These are phyloP conservation scores for Ustilago hordei DNA, from an alignment of 1,284 basidiomycete species.

Conservation along the genomic window DNA sequence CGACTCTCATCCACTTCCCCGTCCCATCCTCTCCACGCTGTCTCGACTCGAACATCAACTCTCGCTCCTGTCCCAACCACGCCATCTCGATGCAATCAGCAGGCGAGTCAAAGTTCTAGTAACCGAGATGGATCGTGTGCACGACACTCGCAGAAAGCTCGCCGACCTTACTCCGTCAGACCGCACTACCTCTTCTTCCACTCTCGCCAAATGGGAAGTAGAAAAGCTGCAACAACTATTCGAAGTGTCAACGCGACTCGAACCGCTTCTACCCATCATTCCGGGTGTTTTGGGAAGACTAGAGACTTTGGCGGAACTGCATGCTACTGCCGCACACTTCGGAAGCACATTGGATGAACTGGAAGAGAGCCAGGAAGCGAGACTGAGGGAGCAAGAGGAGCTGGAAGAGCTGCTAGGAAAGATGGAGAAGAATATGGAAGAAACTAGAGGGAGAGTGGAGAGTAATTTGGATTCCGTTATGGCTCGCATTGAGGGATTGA, in stretches of 20 bases:
- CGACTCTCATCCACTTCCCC: conserved; percentile 73
- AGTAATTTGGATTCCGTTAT: conserved; percentile 75
- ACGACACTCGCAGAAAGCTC: conserved; percentile 72
- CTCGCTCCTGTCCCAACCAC: conserved; percentile 89
- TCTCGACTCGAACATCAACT: conserved; percentile 86
- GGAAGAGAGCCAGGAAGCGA: conserved; percentile 78
- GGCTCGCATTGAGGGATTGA: conserved; percentile 79
- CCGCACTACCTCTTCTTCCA: neutral
- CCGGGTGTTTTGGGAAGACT: conserved; percentile 90
- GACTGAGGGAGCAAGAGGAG: conserved; percentile 77
- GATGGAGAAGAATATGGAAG: conserved; percentile 73
- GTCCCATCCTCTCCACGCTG: conserved; percentile 84
- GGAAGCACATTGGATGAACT: conserved; percentile 75
- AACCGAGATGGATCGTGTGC: conserved; percentile 88
- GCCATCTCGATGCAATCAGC: conserved; percentile 95
- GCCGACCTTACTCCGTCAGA: conserved; percentile 50
- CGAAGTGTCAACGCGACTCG: conserved; percentile 83
- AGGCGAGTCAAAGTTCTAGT: conserved; percentile 91
- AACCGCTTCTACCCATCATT: conserved; percentile 87
- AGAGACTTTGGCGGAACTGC: conserved; percentile 83
- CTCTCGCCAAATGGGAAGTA: conserved; percentile 41
- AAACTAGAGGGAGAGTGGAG: conserved; percentile 73
- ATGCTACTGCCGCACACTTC: conserved; percentile 83
- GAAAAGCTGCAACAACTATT: conserved; percentile 71
- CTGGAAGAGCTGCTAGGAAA: conserved; percentile 78